These are phyloP conservation scores for Pascua guehoae DNA, from an alignment of 1,284 basidiomycete genomes.

Conservation along the genomic window DNA sequence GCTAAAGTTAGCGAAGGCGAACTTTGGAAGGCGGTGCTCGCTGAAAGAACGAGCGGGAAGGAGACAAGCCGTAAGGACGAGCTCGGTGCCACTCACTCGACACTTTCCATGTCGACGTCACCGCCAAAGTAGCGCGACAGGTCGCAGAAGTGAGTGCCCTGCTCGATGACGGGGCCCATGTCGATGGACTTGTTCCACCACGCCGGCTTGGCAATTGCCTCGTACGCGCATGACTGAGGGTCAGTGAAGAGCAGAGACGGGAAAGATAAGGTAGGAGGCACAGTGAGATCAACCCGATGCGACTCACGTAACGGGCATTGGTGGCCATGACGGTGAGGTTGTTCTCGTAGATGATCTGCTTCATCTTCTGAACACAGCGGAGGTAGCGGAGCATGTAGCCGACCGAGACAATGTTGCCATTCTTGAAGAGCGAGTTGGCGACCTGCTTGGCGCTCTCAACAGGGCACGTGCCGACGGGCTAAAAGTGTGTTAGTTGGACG, in stretches of 20 bases:
- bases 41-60: no score
- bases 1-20: neutral
- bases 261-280: slow-evolving; percentile 35
- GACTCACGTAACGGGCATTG: slow-evolving; percentile 71
- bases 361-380: slow-evolving; percentile 97
- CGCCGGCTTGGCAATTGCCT: slow-evolving; percentile 81
- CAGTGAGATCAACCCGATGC: neutral
- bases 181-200: slow-evolving; percentile 94
- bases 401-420: slow-evolving; percentile 78
- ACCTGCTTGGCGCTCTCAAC: slow-evolving; percentile 58
- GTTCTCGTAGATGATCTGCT: slow-evolving; percentile 91
- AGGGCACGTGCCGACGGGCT: slow-evolving; percentile 79
- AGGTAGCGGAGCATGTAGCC: slow-evolving; percentile 91
- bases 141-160: slow-evolving; percentile 76
- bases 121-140: slow-evolving; percentile 93
- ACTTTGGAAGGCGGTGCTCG: no score
- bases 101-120: slow-evolving; percentile 75
- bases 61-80: no score
- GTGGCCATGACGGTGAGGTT: slow-evolving; percentile 94
- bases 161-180: slow-evolving; percentile 87
- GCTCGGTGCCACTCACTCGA: neutral
- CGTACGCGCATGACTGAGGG: slow-evolving; percentile 67
- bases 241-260: slow-evolving; percentile 63
- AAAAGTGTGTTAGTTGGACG: neutral
- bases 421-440: slow-evolving; percentile 63